These are phyloP conservation scores for Linderina pennispora DNA, from an alignment of 192 early-diverging fungal species.

Conservation along the genomic window DNA sequence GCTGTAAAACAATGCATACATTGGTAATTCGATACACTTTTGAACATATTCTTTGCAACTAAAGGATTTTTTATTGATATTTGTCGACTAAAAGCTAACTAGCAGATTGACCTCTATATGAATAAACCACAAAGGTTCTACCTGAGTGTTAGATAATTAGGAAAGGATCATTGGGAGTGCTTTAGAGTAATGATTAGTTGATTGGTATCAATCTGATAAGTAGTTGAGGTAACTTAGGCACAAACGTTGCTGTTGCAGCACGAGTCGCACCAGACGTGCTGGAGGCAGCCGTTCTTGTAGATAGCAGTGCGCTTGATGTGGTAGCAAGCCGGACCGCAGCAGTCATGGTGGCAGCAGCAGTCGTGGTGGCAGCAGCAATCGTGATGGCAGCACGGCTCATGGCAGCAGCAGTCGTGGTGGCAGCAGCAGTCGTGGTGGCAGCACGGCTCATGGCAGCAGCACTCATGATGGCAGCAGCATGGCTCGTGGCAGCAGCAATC, in stretches of 20 bases:
- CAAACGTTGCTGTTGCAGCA: constrained; percentile 46
- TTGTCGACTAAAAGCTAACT: too few species aligned
- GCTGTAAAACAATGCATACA: too few species aligned
- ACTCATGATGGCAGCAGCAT: constrained; percentile 9
- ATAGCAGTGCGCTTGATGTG: constrained; percentile 35
- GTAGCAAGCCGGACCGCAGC: constrained; percentile 31
- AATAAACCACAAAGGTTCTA: too few species aligned
- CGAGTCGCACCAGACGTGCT: constrained; percentile 41
- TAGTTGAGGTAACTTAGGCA: too few species aligned
- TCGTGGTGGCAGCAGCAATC: constrained; percentile 32
- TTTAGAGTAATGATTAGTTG: too few species aligned
- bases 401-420: not conserved
- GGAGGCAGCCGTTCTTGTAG: constrained; percentile 40
- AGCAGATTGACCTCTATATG: too few species aligned
- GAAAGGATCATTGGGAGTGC: too few species aligned
- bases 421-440: constrained; percentile 8
- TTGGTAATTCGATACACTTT: too few species aligned
- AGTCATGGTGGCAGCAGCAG: constrained; percentile 15
- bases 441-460: constrained; percentile 1
- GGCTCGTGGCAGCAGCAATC: constrained; percentile 17
- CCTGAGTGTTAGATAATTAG: too few species aligned
- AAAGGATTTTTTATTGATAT: too few species aligned
- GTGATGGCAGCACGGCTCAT: constrained; percentile 9
- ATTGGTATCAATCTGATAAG: too few species aligned
- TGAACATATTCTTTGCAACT: too few species aligned